phyloP scores from a whole-genome alignment of 2,329 filamentous ascomycete species.

The Xylaria arbuscula region DNA sequence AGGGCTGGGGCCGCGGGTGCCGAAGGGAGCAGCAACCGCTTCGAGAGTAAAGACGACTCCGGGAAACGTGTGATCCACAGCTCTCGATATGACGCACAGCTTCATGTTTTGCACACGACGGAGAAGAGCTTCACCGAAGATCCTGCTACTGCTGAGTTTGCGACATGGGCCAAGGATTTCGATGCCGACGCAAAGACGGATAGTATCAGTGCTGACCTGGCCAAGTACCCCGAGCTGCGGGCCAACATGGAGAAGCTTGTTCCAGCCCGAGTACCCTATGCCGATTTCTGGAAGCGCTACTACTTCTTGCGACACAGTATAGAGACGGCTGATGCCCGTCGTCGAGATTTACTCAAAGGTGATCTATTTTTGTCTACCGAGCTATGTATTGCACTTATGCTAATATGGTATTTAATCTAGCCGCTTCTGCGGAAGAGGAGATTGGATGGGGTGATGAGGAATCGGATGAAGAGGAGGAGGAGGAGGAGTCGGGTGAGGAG shows the following conservation, averaged over 20 bases:
- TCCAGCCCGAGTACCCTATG: conserved; percentile 91
- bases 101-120: conserved; percentile 93
- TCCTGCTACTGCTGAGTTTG: conserved; percentile 79
- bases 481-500: conserved; percentile 73
- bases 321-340: conserved; percentile 89
- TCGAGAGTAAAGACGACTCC: conserved; percentile 90
- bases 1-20: conserved; percentile 73
- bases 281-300: conserved; percentile 91
- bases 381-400: conserved; percentile 48
- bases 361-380: conserved; percentile 48
- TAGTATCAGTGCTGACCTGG: conserved; percentile 82
- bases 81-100: conserved; percentile 91
- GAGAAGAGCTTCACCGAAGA: conserved; percentile 85
- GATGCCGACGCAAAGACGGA: conserved; percentile 86
- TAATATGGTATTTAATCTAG: conserved; percentile 53
- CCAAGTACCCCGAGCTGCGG: conserved; percentile 86
- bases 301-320: conserved; percentile 94
- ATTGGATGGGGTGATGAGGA: conserved; percentile 67
- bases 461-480: conserved; percentile 50
- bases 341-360: conserved; percentile 93
- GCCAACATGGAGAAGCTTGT: conserved; percentile 94
- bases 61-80: conserved; percentile 96
- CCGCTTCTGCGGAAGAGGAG: conserved; percentile 77
- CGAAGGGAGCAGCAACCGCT: conserved; percentile 75
- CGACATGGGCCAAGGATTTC: conserved; percentile 77